A percentile compares a stretch with the other conserved stretches of the same genome.
These are phyloP conservation scores for Margaritispora aquatica DNA, from an alignment of 495 filamentous ascomycete genomes.

Conservation along the genomic window DNA sequence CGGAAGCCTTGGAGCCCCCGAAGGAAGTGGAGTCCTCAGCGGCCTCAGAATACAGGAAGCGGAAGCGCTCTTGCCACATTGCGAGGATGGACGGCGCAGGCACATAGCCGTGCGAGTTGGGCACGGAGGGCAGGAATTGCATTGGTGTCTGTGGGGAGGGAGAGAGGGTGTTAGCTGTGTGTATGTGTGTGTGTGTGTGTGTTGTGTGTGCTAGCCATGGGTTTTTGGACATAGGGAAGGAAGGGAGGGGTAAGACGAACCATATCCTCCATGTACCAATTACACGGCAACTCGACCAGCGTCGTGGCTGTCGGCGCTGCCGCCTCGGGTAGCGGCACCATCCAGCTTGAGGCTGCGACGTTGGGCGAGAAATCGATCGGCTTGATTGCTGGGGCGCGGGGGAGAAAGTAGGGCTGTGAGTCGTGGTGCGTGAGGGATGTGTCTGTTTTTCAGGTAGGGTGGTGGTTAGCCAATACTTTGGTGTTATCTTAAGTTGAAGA, in stretches of 20 bases:
- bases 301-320: slow-evolving; percentile 8
- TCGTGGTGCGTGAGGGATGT: slow-evolving; percentile 44
- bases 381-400: slow-evolving; percentile 28
- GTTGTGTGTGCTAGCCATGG: background rate
- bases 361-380: slow-evolving; percentile 38
- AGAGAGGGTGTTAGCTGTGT: background rate
- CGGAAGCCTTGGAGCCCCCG: background rate
- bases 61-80: slow-evolving; percentile 54
- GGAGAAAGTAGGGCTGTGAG: slow-evolving; percentile 49
- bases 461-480: no score
- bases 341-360: slow-evolving; percentile 45
- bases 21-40: no score
- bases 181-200: background rate
- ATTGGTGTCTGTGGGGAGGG: slow-evolving; percentile 32
- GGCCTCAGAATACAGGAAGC: slow-evolving; percentile 51
- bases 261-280: slow-evolving; percentile 51
- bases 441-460: no score
- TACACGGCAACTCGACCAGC: slow-evolving; percentile 50
- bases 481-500: no score
- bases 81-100: slow-evolving; percentile 47
- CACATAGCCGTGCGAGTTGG: slow-evolving; percentile 52
- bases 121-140: slow-evolving; percentile 49
- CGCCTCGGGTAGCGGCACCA: slow-evolving; percentile 43
- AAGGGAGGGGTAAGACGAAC: background rate
- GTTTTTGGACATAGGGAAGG: background rate